phyloP scores from a whole-genome alignment of 176 grass and related monocot genomes.

The Bolboschoenus planiculmis region DNA sequence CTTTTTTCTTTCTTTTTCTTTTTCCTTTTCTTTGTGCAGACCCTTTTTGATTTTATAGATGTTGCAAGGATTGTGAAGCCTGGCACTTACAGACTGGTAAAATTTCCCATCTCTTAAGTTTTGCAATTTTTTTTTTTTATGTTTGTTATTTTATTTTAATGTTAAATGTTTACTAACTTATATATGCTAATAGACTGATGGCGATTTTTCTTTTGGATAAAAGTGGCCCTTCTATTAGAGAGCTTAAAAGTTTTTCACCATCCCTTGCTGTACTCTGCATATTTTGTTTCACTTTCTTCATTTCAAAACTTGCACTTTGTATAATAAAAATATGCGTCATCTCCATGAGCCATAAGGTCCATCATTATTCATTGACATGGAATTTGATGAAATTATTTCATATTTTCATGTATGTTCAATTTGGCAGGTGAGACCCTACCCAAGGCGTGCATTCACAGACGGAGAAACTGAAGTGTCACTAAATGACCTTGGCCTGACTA shows the following conservation, averaged over 20 bases:
- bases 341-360: background rate
- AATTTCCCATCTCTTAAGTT: background rate
- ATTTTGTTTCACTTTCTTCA: background rate
- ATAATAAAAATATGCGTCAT: background rate
- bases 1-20: conserved; percentile 16
- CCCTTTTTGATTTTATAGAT: conserved; percentile 91
- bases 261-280: background rate
- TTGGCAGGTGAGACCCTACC: conserved; percentile 75
- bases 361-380: background rate
- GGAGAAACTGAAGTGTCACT: conserved; percentile 55
- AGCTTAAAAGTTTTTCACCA: background rate
- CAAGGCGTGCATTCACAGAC: conserved; percentile 59
- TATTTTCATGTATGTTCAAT: background rate
- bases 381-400: background rate
- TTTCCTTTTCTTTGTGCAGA: conserved; percentile 54
- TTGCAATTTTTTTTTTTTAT: background rate
- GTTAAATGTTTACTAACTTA: conserved; percentile 8
- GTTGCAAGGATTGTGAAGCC: conserved; percentile 81
- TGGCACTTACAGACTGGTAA: conserved; percentile 92
- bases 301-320: background rate
- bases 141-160: too few species aligned
- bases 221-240: background rate
- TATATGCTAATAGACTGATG: background rate
- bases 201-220: background rate
- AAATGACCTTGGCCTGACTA: conserved; percentile 62